Evolutionary conservation across 108 stramenopile species (phyloP), one percentile per base, ranked within the genome.

Genomic region (Schizochytrium sp.): DNA sequence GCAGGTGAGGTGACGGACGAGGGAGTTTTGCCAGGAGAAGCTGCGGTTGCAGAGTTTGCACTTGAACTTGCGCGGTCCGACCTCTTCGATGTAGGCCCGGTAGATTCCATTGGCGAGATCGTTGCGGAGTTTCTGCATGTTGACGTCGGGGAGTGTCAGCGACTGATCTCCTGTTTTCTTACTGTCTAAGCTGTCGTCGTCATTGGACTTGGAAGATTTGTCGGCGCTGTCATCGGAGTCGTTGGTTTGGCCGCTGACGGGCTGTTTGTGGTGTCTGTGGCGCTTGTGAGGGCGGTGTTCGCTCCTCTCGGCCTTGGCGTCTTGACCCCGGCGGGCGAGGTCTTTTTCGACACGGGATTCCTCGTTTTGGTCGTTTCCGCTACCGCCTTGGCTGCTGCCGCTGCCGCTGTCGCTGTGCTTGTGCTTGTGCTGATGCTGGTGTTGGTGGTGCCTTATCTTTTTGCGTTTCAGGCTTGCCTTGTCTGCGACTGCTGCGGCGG

Each of bases 11-110:
- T 83, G 76, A 18, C 76, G 76, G 1, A 83, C 76, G 51, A 83
- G 76, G 10, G 76, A 83, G 76, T 83, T 83, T 83, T 83, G 76
- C 76, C 76, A 83, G 23, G 51, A 47, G 51, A 83, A 83, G 48
- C 14, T 53, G 45, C 76, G 45, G 8, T 53, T 53, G 76, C 76
- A 83, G n/a, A 83, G 19, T 4, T 53, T 53, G 76, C 76, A 83
- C 25, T 53, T 47, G 51, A 83, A 83, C 48, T 83, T 83, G 6
- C 76, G 48, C 19, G 63, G 63, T 0, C 51, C 76, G 18, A 53
- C 5, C 51, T 53, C 76, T 34, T 83, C 76, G 76, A 47, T 47
- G 51, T 53, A 53, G 6, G 51, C 45, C 19, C 51, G 76, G 76
- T 83, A 53, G 23, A 83, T 53, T 14, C 76, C 76, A 16, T 83